A percentile compares a stretch with the other conserved stretches of the same genome.
These are phyloP conservation scores for Tylopilus vinaceipallidus DNA, from an alignment of 768 basidiomycete genomes.

Conservation along the genomic window DNA sequence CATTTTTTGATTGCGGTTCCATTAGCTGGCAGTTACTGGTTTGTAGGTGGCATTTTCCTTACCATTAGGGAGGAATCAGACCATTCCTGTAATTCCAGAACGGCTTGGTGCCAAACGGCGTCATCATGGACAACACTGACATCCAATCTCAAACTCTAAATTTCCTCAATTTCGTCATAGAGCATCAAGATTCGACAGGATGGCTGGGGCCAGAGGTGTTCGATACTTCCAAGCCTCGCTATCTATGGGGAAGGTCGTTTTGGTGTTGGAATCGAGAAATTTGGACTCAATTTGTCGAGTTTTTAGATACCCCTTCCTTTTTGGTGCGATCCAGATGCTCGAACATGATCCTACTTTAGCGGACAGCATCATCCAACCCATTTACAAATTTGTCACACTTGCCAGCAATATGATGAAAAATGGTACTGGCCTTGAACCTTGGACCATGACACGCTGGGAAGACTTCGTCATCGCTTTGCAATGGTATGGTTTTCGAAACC, in stretches of 20 bases:
- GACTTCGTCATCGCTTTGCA: slow-evolving; percentile 56
- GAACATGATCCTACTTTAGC: slow-evolving; percentile 1
- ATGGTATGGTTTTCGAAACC: slow-evolving; percentile 38
- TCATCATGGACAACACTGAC: not conserved
- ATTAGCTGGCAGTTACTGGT: slow-evolving; percentile 2
- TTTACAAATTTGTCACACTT: slow-evolving; percentile 48
- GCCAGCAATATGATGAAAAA: slow-evolving; percentile 54
- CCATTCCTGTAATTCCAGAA: not conserved
- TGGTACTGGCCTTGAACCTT: slow-evolving; percentile 51
- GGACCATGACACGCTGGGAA: slow-evolving; percentile 56
- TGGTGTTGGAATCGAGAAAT: not conserved
- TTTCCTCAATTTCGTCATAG: not conserved
- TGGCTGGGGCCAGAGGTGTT: slow-evolving; percentile 2
- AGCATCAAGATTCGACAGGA: slow-evolving; percentile 1
- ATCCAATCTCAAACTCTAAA: slow-evolving; percentile 1
- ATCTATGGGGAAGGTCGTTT: slow-evolving; percentile 4
- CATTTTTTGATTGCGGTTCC: not conserved
- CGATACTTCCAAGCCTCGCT: not conserved
- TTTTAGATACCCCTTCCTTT: slow-evolving; percentile 5
- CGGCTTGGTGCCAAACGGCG: not conserved
- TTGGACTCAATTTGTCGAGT: not conserved
- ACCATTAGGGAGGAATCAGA: not conserved
- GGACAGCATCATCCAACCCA: not conserved
- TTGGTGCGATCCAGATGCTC: slow-evolving; percentile 3
- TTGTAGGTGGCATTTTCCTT: not conserved